Base-by-base conservation (phyloP, 805 yeast genomes). In the Candida gorgasii region DNA sequence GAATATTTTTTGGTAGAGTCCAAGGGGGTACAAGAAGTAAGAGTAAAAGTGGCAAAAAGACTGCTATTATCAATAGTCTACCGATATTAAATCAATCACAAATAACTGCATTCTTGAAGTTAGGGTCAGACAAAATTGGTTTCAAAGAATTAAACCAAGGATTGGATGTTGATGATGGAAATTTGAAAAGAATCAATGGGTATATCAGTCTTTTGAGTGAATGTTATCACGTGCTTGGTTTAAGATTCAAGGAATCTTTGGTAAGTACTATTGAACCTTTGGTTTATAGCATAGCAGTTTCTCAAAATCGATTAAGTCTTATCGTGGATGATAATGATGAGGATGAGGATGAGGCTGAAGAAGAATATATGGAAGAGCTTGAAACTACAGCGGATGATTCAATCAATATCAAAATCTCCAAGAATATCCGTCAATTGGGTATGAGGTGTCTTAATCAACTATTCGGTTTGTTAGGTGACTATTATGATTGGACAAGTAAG, bases 1-100 rank as follows among this genome's bases (percentile, higher is more conserved):
- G 97, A 50, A 83, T 93, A 18, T 66, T 93, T 15, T 92, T 84
- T 62, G 98, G 98, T 7, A 75, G 95, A 44, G 88, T 89, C 7
- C 95, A 88, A 62, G 73, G 73, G 8, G 75, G 83, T 1, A 72
- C 82, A 4, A 76, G 72, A 42, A 82, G 86, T 58, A 89, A 88
- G 45, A 76, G 82, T 20, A 86, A 86, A 55, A 76, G 79, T 42
- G 82, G 89, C 23, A 76, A 86, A 50, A 85, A 88, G 48, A 75
- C 72, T 52, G 87, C 93, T 7, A 83, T 87, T 7, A 69, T 87
- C 9, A 72, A 82, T 16, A 67, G 81, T 5, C 61, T 88, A 37
- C 83, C 86, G 4, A 79, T 72, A 46, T 68, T 88, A 36, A 61
- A 71, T 3, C 75, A 75, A 13, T 57, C 66, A 5, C 74, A 79